Evolutionary conservation across 345 rosid genomes (phyloP), one percentile per base, ranked within the genome.

Genomic region (Gynandropsis gynandra): DNA sequence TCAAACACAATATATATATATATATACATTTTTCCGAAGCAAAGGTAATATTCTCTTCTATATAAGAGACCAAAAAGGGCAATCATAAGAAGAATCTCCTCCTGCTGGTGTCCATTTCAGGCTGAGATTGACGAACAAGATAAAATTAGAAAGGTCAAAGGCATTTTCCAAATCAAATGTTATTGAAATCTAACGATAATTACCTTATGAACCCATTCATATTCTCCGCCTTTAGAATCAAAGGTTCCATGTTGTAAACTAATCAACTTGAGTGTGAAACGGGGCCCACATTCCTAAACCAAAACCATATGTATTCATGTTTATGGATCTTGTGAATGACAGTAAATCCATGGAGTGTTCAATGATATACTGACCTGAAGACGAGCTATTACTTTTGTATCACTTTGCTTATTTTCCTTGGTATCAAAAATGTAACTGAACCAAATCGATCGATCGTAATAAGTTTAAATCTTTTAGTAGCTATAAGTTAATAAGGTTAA

Each of bases 141-240:
- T 16, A 21, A 60, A 41, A 33, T 16, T 1, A 40, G 40, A 5
- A 13, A 19, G 29, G 19, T 5, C 5, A 24, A 5, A 2, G 29
- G 5, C 5, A 24, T 24, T 2, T 24, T 24, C 29, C 29, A 24
- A 24, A 24, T 24, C 29, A 24, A 24, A 24, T 24, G 29, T 24
- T n/a, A n/a, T n/a, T n/a, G n/a, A n/a, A n/a, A 24, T 85, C 60
- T 77, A 80, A 6, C 46, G 14, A 59, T 38, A 24, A 2, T 24
- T 71, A 83, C 95, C 89, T 86, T 89, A 63, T 92, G 95, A 72
- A 82, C 98, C 98, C 97, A 85, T 72, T 87, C 97, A 32, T 70
- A 85, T 64, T 92, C 98, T 7, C 90, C 95, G 0, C 88, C 85
- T 73, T 69, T 79, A n/a, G 90, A 70, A 55, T 85, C 94, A 43